Base-by-base conservation (phyloP, 352 stramenopile species). In the Globisporangium nunn region DNA sequence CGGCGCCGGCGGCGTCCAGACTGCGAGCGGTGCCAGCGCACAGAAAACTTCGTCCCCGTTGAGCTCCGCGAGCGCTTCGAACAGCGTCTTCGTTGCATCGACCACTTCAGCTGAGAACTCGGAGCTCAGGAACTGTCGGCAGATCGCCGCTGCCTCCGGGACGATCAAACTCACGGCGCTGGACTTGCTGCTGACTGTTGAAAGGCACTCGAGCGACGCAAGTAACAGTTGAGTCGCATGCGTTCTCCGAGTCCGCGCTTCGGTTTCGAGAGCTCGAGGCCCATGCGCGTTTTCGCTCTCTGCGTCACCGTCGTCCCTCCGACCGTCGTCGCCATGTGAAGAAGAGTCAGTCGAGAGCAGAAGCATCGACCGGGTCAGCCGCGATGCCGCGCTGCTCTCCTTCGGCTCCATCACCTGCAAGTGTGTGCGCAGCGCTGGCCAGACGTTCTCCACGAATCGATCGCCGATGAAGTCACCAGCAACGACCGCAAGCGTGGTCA, bases 11-110 rank as follows among this genome's bases (percentile, higher is more conserved):
- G 80, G 80, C 6, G 67, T 51, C 83, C 83, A 93, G 40, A 74
- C 50, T 0, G 70, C 68, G 12, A 87, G 59, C 44, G 69, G 52
- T 12, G 75, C 81, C 47, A 91, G 37, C 1, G 67, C 63, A 41
- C 71, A 81, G 52, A 93, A 90, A 6, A 91, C 80, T 59, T 90
- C 75, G 50, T 93, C 81, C 50, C 77, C 68, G 43, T 93, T 93
- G 12, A 90, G 58, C 12, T 63, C 51, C 6, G 63, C 72, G 3
- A 93, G 59, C 17, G 67, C 64, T 28, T 54, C 43, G 37, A 91
- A 78, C 6, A 90, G 56, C 7, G 72, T 55, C 8, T 70, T 68
- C 0, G 75, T 69, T 54, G 67, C 50, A 8, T 65, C 58, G 4
- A 83, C 63, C 35, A 87, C 64, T 5, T 79, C 58, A 1, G 30